Base-by-base conservation (phyloP, 345 rosid species). In the Eutrema yunnanense region DNA sequence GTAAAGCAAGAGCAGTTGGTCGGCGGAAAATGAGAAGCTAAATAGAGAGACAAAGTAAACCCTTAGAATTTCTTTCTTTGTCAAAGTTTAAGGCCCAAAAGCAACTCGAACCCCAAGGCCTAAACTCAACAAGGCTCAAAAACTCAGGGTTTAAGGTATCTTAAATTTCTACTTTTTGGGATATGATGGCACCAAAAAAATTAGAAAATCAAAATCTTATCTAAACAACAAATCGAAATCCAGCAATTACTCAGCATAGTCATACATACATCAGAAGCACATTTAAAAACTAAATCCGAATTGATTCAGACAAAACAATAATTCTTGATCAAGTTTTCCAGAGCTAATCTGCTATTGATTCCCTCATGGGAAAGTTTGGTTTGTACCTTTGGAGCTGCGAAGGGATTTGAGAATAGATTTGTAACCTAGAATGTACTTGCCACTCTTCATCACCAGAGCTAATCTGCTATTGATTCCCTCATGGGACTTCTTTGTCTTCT, bases 361-460 rank as follows among this genome's bases (percentile, higher is more conserved):
- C 19, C 19, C 19, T 19, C 19, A 19, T 19, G 0, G 13, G 3
- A 33, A 56, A 4, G 27, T 1, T 30, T 36, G 27, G 0, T 9
- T 10, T 7, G 3, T 50, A 86, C 92, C 96, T 83, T 87, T 86
- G 33, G 89, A 84, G 81, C 61, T 83, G 73, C 96, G 81, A 37
- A 89, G 84, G 47, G 88, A 81, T 58, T 83, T 82, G 68, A 89
- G 96, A 27, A 89, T 90, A 14, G 90, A 87, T 75, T 89, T 89
- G 87, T 84, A 86, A 0, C 92, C 96, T 0, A 87, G 76, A 52
- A 89, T 87, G 88, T 74, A 87, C 64, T 83, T 87, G 0, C 96
- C 96, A 78, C 92, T 89, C 84, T 89, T 89, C 96, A 89, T 84
- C 58, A 87, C 96, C 0, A 89, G 84, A 63, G 96, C 96, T 57